These are phyloP conservation scores for Cyclostephanos tholiformis DNA, from an alignment of 108 stramenopile species.

Conservation along the genomic window DNA sequence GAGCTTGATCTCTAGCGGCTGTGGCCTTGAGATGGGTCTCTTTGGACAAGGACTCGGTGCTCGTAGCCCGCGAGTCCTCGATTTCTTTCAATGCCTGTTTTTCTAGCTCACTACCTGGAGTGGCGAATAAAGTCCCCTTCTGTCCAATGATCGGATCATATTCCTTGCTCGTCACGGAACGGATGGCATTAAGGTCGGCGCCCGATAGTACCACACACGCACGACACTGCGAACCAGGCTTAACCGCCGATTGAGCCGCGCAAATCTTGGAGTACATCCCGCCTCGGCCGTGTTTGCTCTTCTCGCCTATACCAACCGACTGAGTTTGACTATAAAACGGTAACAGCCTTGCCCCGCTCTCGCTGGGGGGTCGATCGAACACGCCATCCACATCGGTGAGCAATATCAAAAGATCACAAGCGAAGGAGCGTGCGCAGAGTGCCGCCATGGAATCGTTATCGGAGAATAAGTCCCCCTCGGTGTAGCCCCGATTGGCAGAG, in stretches of 20 bases:
- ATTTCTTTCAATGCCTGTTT: conserved; percentile 76
- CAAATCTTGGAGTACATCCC: conserved; percentile 94
- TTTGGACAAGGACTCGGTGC: conserved; percentile 52
- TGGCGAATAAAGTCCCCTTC: conserved; percentile 80
- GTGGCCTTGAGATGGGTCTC: conserved; percentile 68
- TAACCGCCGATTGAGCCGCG: conserved; percentile 83
- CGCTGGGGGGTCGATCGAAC: conserved; percentile 87
- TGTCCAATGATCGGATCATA: conserved; percentile 36
- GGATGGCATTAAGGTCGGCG: conserved; percentile 79
- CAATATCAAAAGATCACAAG: conserved; percentile 84
- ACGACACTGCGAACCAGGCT: conserved; percentile 71
- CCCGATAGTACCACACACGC: conserved; percentile 90
- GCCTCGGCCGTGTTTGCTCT: conserved; percentile 88
- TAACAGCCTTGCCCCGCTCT: conserved; percentile 77
- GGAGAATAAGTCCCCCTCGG: conserved; percentile 88
- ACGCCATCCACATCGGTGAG: conserved; percentile 97
- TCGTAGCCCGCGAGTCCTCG: conserved; percentile 41
- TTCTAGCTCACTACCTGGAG: conserved; percentile 71
- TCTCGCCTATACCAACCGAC: conserved; percentile 85
- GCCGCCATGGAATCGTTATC: conserved; percentile 97
- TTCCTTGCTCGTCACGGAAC: conserved; percentile 61
- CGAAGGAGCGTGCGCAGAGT: conserved; percentile 85
- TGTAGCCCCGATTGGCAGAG: conserved; percentile 86
- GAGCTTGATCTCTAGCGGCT: conserved; percentile 74
- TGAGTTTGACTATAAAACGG: conserved; percentile 55